These are phyloP conservation scores for Bassia scoparia DNA, from an alignment of 148 eudicot genomes.

Conservation along the genomic window DNA sequence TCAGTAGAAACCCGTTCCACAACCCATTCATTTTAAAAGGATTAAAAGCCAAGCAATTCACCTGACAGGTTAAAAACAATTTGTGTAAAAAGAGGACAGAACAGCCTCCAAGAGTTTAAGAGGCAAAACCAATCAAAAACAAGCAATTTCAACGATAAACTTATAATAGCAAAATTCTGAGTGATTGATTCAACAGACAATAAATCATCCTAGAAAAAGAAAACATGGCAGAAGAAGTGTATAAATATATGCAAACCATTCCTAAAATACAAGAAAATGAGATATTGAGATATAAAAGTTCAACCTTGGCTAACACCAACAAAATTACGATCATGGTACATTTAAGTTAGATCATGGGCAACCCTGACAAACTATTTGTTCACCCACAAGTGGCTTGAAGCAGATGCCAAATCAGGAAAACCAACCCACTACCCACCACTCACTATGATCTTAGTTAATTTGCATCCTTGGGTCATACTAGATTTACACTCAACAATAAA, in stretches of 20 bases:
- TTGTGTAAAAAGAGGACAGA: not conserved
- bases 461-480: too few relatives aligned
- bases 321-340: not conserved
- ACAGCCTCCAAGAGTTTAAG: not conserved
- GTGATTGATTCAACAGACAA: not conserved
- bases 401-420: too few relatives aligned
- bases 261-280: not conserved
- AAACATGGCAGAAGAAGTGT: not conserved
- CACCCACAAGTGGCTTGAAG: too few relatives aligned
- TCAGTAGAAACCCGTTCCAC: constrained; percentile 78
- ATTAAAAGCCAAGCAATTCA: constrained; percentile 78
- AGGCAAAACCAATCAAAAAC: not conserved
- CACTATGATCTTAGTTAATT: too few relatives aligned
- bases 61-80: constrained; percentile 33
- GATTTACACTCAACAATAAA: too few relatives aligned
- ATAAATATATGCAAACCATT: too few relatives aligned
- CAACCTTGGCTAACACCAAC: not conserved
- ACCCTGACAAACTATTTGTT: too few relatives aligned
- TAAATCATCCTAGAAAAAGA: not conserved
- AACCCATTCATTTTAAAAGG: constrained; percentile 77
- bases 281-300: too few relatives aligned
- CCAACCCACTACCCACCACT: too few relatives aligned
- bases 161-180: not conserved
- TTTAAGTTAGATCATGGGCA: too few relatives aligned
- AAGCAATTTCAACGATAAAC: not conserved